Evolutionary conservation across 2,329 filamentous ascomycete species (phyloP).

Genomic region (Curvularia verruculosa): DNA sequence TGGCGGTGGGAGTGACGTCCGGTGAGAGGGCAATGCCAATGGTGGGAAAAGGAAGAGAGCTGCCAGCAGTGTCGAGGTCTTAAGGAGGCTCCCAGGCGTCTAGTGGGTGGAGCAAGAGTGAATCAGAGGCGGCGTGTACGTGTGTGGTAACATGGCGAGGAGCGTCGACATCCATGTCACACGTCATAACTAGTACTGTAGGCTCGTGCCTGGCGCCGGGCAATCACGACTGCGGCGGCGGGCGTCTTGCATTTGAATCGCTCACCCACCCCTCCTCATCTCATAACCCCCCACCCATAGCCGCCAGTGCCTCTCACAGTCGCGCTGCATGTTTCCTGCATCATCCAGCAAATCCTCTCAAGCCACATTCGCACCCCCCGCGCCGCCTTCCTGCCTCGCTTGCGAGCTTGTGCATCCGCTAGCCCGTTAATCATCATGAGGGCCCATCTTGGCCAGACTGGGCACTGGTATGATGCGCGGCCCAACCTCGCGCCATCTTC

Average conservation of each 20-base stretch:
- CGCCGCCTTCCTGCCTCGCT: neutral
- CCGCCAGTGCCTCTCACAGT: neutral
- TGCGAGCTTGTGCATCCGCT: conserved; percentile 2
- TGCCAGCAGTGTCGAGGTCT: neutral
- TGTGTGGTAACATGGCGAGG: conserved; percentile 6
- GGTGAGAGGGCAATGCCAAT: neutral
- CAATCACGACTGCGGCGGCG: conserved; percentile 13
- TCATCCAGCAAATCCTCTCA: conserved; percentile 1
- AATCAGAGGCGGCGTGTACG: conserved; percentile 5
- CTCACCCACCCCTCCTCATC: neutral
- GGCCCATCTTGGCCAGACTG: conserved; percentile 5
- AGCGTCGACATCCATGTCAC: conserved; percentile 8
- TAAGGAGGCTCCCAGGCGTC: conserved; percentile 1
- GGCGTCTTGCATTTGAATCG: conserved; percentile 5
- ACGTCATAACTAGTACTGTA: conserved; percentile 24
- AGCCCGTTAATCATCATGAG: conserved; percentile 6
- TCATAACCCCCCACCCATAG: neutral
- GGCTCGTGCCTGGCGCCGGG: conserved; percentile 8
- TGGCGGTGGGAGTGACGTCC: conserved; percentile 5
- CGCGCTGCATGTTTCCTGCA: neutral
- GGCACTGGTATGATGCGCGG: conserved; percentile 7
- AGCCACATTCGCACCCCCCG: conserved; percentile 4
- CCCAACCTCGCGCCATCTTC: conserved; percentile 9
- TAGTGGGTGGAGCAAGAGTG: conserved; percentile 12
- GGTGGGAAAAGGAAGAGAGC: neutral